Base-by-base conservation (phyloP, 768 basidiomycete genomes). In the Ramaria rubella region DNA sequence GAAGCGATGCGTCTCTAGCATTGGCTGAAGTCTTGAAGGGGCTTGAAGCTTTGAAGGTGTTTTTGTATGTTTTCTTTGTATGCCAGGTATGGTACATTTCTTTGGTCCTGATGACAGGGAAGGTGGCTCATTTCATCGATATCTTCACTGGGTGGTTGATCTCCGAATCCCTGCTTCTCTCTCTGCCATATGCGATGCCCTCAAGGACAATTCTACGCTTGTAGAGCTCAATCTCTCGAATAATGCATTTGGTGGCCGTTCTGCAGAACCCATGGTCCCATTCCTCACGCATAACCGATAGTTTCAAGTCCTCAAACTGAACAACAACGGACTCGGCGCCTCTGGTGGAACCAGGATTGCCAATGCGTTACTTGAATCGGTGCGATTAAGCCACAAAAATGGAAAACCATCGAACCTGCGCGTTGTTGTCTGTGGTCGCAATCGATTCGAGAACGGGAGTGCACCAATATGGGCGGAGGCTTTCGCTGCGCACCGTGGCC, bases 141-240 rank as follows among this genome's bases (percentile, higher is more conserved):
- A 94, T 99, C 72, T 99, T 99, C 74, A 97, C 95, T 2, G 91
- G 94, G 54, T 90, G 95, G 61, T 80, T 96, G 65, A 97, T 97
- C 74, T 78, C 82, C 59, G 95, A 99, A 98, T 99, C 67, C 96
- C 95, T 4, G 79, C 73, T 57, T 92, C 96, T 15, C 83, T 99
- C 45, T 79, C 83, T 34, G 86, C 90, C 33, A 81, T 99, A 62
- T 96, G 94, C 68, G 82, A 91, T 64, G 84, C 94, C 12, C 81
- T 99, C 59, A 83, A 82, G 64, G 77, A 82, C 64, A 90, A 90
- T 65, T 78, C 83, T 4, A 81, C 86, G 3, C 85, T 99, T 48
- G 77, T 87, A 52, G 90, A 93, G 70, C 80, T 99, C 64, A 81
- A 98, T 68, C 82, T 99, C 52, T 87, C 84, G 64, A 95, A 98